phyloP scores from a whole-genome alignment of 495 filamentous ascomycete species.

The Hypoxylon fuscum region DNA sequence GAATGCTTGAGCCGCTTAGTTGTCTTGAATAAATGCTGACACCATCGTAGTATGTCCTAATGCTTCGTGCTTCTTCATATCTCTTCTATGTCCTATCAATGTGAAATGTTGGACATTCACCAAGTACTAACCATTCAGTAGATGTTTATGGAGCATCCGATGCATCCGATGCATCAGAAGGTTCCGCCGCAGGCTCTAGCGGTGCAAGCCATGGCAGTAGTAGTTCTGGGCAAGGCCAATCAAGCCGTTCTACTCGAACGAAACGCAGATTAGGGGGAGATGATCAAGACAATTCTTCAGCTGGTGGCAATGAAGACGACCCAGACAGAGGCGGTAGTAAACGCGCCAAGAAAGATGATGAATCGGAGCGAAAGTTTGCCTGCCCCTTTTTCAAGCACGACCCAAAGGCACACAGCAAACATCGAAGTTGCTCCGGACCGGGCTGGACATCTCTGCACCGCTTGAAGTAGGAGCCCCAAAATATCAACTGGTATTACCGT shows the following conservation, averaged over 20 bases:
- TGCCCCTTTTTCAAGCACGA: slow-evolving; percentile 57
- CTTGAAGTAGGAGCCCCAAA: slow-evolving; percentile 50
- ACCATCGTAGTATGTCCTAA: slow-evolving; percentile 24
- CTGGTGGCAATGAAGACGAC: slow-evolving; percentile 38
- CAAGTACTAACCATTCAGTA: slow-evolving; percentile 9
- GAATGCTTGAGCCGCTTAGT: background rate
- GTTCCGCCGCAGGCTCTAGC: slow-evolving; percentile 12
- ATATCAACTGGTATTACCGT: background rate
- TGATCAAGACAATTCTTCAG: slow-evolving; percentile 35
- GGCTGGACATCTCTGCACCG: slow-evolving; percentile 55
- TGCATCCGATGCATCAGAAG: slow-evolving; percentile 38
- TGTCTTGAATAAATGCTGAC: slow-evolving; percentile 9
- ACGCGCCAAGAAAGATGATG: slow-evolving; percentile 36
- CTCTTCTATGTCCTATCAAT: background rate
- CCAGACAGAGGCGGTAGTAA: slow-evolving; percentile 41
- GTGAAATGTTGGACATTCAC: background rate
- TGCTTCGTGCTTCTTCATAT: background rate
- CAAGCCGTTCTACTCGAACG: slow-evolving; percentile 27
- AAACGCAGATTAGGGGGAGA: slow-evolving; percentile 41
- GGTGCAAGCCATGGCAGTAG: slow-evolving; percentile 7
- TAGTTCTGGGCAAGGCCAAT: slow-evolving; percentile 15
- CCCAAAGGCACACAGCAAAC: slow-evolving; percentile 44
- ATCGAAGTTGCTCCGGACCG: slow-evolving; percentile 52
- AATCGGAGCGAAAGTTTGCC: slow-evolving; percentile 44
- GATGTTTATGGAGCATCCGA: slow-evolving; percentile 42